These are phyloP conservation scores for Mallotus nudiflorus DNA, from an alignment of 345 rosid genomes.

Conservation along the genomic window DNA sequence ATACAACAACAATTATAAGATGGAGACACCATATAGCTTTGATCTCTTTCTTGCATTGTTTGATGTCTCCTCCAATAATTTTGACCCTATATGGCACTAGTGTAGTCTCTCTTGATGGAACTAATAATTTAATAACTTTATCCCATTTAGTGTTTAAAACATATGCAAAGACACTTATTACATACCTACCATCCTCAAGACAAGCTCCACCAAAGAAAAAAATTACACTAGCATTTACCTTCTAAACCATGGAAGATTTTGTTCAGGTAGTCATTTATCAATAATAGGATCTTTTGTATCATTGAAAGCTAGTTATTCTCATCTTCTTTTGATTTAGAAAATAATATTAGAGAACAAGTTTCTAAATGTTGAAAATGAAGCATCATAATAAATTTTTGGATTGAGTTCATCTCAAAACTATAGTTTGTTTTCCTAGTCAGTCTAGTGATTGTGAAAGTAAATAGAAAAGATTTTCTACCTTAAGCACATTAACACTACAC, in stretches of 20 bases:
- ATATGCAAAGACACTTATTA: constrained; percentile 9
- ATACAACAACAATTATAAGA: constrained; percentile 59
- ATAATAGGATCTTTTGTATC: constrained; percentile 67
- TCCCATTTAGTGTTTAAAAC: constrained; percentile 57
- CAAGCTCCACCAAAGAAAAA: constrained; percentile 10
- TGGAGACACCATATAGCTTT: constrained; percentile 46
- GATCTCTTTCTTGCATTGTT: constrained; percentile 49
- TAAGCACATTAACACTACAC: constrained; percentile 50
- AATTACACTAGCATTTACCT: constrained; percentile 45
- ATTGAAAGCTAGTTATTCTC: constrained; percentile 69
- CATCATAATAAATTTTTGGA: constrained; percentile 16
- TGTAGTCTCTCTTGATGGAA: constrained; percentile 66
- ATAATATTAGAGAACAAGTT: constrained; percentile 75
- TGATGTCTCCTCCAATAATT: constrained; percentile 33
- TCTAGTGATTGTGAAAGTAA: neutral
- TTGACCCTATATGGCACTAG: constrained; percentile 70
- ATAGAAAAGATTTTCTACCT: constrained; percentile 41
- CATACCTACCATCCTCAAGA: constrained; percentile 10
- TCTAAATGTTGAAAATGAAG: constrained; percentile 47
- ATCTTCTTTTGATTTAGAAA: constrained; percentile 82
- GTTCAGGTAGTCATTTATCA: constrained; percentile 55
- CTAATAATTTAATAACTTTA: constrained; percentile 58
- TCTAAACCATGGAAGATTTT: constrained; percentile 76
- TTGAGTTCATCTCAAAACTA: constrained; percentile 11
- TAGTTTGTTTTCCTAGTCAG: constrained; percentile 21